A percentile compares a stretch with the other conserved stretches of the same genome.
These are phyloP conservation scores for Barnettozyma pratensis DNA, from an alignment of 805 yeast species.

Conservation along the genomic window DNA sequence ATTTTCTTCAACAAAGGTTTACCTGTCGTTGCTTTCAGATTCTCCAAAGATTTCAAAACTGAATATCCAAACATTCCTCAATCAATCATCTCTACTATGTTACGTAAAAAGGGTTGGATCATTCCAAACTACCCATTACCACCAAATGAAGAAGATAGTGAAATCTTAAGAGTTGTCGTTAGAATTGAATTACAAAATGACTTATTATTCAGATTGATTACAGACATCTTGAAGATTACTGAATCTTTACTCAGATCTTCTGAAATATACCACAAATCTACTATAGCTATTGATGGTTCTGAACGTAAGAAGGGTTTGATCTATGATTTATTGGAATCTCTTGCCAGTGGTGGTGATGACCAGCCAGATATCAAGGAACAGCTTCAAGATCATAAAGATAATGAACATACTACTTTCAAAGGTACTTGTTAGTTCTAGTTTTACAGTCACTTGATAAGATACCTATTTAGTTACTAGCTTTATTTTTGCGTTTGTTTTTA, in stretches of 20 bases:
- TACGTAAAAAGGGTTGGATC: slow-evolving; percentile 81
- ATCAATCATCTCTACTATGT: slow-evolving; percentile 60
- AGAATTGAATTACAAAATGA: slow-evolving; percentile 61
- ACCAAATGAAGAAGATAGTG: slow-evolving; percentile 46
- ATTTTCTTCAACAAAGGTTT: slow-evolving; percentile 61
- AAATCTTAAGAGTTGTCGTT: slow-evolving; percentile 81
- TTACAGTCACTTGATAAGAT: too few species aligned
- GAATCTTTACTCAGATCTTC: slow-evolving; percentile 49
- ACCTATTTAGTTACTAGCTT: too few species aligned
- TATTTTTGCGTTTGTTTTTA: too few species aligned
- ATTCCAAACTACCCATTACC: slow-evolving; percentile 88
- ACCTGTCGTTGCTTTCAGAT: slow-evolving; percentile 85
- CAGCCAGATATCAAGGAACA: slow-evolving; percentile 21
- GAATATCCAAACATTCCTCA: slow-evolving; percentile 81
- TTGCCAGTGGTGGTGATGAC: slow-evolving; percentile 52
- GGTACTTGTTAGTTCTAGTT: slow-evolving; percentile 19
- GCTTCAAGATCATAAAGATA: slow-evolving; percentile 17
- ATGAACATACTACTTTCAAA: slow-evolving; percentile 25
- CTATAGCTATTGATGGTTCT: slow-evolving; percentile 6
- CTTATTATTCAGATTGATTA: slow-evolving; percentile 58
- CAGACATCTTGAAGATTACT: slow-evolving; percentile 47
- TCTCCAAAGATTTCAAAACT: slow-evolving; percentile 51
- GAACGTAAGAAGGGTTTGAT: slow-evolving; percentile 28
- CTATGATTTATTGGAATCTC: slow-evolving; percentile 45
- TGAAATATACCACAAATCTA: slow-evolving; percentile 22